These are phyloP conservation scores for Kernera saxatilis DNA, from an alignment of 345 rosid species.

Conservation along the genomic window DNA sequence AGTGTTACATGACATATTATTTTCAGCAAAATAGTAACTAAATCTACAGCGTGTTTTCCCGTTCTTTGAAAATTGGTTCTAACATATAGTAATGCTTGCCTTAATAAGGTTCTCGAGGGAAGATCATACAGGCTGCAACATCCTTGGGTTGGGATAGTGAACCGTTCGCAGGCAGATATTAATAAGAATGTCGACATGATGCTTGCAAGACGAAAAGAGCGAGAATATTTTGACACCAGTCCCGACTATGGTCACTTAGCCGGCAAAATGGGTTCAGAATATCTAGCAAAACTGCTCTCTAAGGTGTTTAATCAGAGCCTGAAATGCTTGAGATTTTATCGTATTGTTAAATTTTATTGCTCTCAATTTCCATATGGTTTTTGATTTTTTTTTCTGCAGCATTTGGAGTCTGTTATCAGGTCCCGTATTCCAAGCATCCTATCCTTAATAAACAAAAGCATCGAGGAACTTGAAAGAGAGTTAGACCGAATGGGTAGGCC, in stretches of 20 bases:
- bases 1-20: not conserved
- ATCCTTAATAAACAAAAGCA: slow-evolving; percentile 79
- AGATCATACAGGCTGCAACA: slow-evolving; percentile 76
- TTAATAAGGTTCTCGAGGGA: slow-evolving; percentile 82
- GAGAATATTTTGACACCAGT: slow-evolving; percentile 85
- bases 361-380: not conserved
- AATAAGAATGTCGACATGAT: slow-evolving; percentile 89
- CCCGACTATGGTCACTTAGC: slow-evolving; percentile 92
- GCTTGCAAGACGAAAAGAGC: slow-evolving; percentile 78
- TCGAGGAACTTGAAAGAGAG: slow-evolving; percentile 89
- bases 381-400: slow-evolving; percentile 45
- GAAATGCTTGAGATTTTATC: not conserved
- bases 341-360: not conserved
- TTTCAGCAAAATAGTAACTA: not conserved
- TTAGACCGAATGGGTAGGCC: slow-evolving; percentile 86
- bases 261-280: slow-evolving; percentile 91
- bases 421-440: slow-evolving; percentile 82
- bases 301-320: slow-evolving; percentile 41
- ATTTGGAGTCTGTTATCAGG: slow-evolving; percentile 82
- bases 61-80: not conserved
- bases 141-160: slow-evolving; percentile 99
- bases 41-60: not conserved
- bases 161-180: slow-evolving; percentile 97
- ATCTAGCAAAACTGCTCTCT: slow-evolving; percentile 92
- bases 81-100: not conserved